Evolutionary conservation across 495 filamentous ascomycete species (phyloP), one percentile per base, ranked within the genome.

Genomic region (Aspergillus campestris): DNA sequence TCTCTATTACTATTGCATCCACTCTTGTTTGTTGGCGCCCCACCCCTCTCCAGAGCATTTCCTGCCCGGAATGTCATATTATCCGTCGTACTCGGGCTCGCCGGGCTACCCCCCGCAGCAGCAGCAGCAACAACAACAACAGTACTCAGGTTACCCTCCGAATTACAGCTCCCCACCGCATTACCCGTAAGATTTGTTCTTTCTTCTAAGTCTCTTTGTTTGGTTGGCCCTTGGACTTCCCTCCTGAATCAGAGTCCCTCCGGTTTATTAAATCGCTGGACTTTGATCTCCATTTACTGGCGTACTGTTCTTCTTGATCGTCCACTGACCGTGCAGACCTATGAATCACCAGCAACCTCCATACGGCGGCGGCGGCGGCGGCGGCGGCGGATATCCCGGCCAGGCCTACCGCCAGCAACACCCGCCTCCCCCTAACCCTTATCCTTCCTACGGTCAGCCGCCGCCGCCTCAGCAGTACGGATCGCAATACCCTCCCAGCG

Each of bases 61-160:
- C 18, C 18, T 24, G 18, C 14, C 34, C 47, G 51, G 48, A 45
- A 78, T 78, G 74, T 78, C 74, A 45, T 76, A 72, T 49, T 78
- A 75, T 47, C 72, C 71, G 30, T 66, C 71, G 31, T 70, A 71
- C 46, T 60, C 59, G 35, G 70, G 67, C 36, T 52, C 60, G 36
- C 69, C 72, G 50, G 70, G 69, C 34, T 76, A 78, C 52, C 72
- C 71, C 53, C 71, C 72, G 48, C 71, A 59, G 42, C 69, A 74
- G 49, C 64, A 50, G 30, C 44, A 31, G 38, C 36, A 30, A 18
- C 47, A 54, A 34, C 67, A 60, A 36, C 64, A 59, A 35, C 64
- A 64, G 37, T 65, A 71, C 44, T 52, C 61, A 48, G 62, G 65
- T 48, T 62, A 61, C 59, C 64, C 57, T 40, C 58, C 60, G 38